Evolutionary conservation across 108 stramenopile genomes (phyloP).

Genomic region (Skeletonema potamos): DNA sequence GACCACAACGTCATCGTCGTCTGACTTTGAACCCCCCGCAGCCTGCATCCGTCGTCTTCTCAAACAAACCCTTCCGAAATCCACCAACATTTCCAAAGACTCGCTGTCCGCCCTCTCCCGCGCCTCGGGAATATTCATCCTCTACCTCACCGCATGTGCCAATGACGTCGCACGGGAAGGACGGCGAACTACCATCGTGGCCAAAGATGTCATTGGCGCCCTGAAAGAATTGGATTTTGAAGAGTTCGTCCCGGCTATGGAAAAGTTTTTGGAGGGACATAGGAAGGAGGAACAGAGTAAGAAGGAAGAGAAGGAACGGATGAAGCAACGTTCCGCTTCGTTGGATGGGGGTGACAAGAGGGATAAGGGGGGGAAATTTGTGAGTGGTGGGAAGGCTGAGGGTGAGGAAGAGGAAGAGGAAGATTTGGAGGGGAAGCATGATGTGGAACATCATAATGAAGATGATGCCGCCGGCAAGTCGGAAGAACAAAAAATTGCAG

Average conservation of each 20-base stretch:
- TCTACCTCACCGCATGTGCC: conserved; percentile 91
- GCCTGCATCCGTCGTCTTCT: conserved; percentile 88
- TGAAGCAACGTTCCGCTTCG: conserved; percentile 33
- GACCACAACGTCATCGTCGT: conserved; percentile 36
- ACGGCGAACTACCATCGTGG: conserved; percentile 83
- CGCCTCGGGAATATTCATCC: conserved; percentile 89
- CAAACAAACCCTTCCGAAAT: conserved; percentile 74
- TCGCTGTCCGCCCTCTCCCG: conserved; percentile 81
- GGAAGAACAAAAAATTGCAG: not conserved
- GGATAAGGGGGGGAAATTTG: conserved; percentile 30
- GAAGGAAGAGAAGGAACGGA: conserved; percentile 71
- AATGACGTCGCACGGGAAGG: conserved; percentile 90
- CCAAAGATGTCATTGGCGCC: conserved; percentile 87
- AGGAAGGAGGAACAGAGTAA: conserved; percentile 71
- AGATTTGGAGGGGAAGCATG: not conserved
- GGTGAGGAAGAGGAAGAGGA: conserved; percentile 32
- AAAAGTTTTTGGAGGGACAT: conserved; percentile 70
- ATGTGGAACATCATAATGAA: conserved; percentile 5
- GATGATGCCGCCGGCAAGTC: not conserved
- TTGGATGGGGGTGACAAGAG: conserved; percentile 30
- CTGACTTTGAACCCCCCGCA: conserved; percentile 89
- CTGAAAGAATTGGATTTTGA: conserved; percentile 86
- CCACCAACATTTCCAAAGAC: conserved; percentile 87
- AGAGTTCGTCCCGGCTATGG: conserved; percentile 70
- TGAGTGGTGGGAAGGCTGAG: conserved; percentile 9